Evolutionary conservation across 2,329 filamentous ascomycete genomes (phyloP), one percentile per base, ranked within the genome.

Genomic region (Huntiella abstrusa): DNA sequence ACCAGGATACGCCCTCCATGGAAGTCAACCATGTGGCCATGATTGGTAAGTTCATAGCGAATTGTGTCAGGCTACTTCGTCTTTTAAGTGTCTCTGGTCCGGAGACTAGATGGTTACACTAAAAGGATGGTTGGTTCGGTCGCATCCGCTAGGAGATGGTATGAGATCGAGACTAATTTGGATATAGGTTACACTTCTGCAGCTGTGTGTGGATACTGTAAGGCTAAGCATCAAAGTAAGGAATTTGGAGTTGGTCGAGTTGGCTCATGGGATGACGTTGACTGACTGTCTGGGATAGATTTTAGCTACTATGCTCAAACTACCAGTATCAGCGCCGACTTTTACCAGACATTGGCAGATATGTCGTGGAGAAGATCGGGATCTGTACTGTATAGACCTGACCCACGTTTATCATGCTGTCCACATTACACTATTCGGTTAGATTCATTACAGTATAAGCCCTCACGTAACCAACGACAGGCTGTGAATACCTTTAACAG

Each of bases 401-500:
- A 91, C 59, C 77, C 84, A 55, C 71, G 71, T 49, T 69, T 77
- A 48, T 83, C 85, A 51, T 98, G 91, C 57, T 98, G 91, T 60
- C 86, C 87, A 39, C 86, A 95, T 57, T 96, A 88, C 59, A 86
- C 82, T 1, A 77, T 91, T 46, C 75, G 82, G 41, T 66, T 87
- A 15, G 80, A 84, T 54, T 74, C 75, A 17, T 59, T 65, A 41
- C 63, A 68, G 35, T 83, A 82, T 61, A 76, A 72, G 53, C 67
- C 82, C 4, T 70, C 73, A 22, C 76, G 73, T 58, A 77, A 84
- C 55, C 84, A 91, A 55, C 69, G 83, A 34, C 80, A 86, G 57
- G 69, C 79, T 1, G 60, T 85, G 53, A 85, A 88, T 59, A 73
- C 79, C 38, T 88, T 87, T 68, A 83, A 83, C 57, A 74, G 67